Evolutionary conservation across 192 early-diverging fungal species (phyloP), one percentile per base, ranked within the genome.

Genomic region (Umbelopsis isabellina): DNA sequence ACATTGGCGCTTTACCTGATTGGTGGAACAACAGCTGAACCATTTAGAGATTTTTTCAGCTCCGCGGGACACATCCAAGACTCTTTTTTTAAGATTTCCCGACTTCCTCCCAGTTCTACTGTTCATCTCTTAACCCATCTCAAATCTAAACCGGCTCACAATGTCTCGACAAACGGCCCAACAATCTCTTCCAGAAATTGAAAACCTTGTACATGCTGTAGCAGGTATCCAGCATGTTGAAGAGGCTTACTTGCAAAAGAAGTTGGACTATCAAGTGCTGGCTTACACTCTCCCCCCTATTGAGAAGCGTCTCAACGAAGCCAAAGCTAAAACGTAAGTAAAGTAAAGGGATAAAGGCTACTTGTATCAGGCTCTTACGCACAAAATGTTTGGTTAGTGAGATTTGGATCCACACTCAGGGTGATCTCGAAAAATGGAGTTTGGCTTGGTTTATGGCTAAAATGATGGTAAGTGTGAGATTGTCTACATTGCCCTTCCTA

Each of bases 211-310:
- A 3, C 68, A 73, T 50, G 72, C 72, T 50, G 46, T 74, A 65
- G 72, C 76, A 45, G 72, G 64, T n/a, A 33, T 78, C 49, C 30
- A 53, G 16, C 76, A 78, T 35, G 50, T 71, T 41, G 71, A 78
- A 37, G 41, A 61, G 18, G 67, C 76, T 46, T 72, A 55, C 22
- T 49, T 65, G 9, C 35, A 73, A 47, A 70, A 65, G 45, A n/a
- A 46, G 5, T 25, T 73, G 9, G 46, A 47, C 20, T 37, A 69
- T 18, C 44, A 69, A 6, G 65, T 69, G 20, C 18, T 77, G 4
- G 66, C 73, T 20, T 68, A 46, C 1, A 69, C 65, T 23, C 47
- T 53, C 15, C 66, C 67, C 15, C 76, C 76, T 20, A 20, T 73
- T 21, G 68, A 73, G 25, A 70, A 35, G n/a, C 50, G 22, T 15